phyloP scores from a whole-genome alignment of 2,329 filamentous ascomycete genomes.

The Colletotrichum sp. region DNA sequence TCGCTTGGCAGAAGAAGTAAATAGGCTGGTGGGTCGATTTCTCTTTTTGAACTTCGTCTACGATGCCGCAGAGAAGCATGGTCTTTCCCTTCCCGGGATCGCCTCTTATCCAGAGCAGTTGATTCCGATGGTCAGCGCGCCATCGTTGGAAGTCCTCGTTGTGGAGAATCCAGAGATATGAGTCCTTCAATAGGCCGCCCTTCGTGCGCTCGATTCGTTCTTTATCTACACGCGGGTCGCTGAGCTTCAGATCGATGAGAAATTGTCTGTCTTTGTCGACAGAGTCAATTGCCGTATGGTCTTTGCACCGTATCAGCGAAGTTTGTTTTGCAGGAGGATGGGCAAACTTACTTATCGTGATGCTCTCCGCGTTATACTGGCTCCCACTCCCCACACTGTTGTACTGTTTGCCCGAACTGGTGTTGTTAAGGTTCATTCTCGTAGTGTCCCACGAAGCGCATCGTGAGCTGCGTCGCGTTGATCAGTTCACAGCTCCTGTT shows the following conservation, averaged over 20 bases:
- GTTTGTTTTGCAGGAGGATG: too few species aligned
- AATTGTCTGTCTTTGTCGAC: neutral
- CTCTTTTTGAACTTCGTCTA: constrained; percentile 31
- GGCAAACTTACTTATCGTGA: neutral
- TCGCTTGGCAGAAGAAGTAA: constrained; percentile 49
- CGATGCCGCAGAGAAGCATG: constrained; percentile 43
- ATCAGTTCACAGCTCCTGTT: fast-evolving
- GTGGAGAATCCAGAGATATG: constrained; percentile 39
- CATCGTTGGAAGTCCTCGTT: constrained; percentile 28
- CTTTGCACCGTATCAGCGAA: neutral
- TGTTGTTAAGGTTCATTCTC: neutral
- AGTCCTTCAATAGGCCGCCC: constrained; percentile 33
- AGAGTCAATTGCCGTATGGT: fast-evolving
- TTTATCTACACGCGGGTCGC: constrained; percentile 36
- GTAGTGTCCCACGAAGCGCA: neutral
- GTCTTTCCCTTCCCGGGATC: constrained; percentile 48
- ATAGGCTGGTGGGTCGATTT: neutral
- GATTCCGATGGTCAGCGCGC: constrained; percentile 17
- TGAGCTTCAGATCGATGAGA: constrained; percentile 14
- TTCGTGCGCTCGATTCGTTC: constrained; percentile 36
- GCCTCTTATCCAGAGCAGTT: constrained; percentile 41
- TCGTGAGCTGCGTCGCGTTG: neutral
- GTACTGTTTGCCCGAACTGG: neutral
- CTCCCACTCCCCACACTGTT: neutral
- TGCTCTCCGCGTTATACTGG: neutral